A percentile compares a stretch with the other conserved stretches of the same genome.
Conservation (phyloP, 495 filamentous ascomycete species). For the Aspergillus coremiiformis region DNA sequence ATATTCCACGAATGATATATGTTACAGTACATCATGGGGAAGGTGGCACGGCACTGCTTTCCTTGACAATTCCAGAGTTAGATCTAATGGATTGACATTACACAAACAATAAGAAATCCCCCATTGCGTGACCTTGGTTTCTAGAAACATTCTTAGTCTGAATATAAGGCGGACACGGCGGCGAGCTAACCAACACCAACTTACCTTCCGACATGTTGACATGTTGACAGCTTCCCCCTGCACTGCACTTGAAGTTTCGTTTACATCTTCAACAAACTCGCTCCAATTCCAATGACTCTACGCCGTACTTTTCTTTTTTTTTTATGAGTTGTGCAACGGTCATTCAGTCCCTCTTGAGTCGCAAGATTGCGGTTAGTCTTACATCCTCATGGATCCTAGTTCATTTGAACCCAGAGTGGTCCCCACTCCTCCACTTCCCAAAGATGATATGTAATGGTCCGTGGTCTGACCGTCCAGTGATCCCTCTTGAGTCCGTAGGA, state of each 20-base stretch:
- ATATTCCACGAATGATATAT: not conserved
- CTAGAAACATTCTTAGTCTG: not conserved
- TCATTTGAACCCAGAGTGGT: slow-evolving; percentile 1
- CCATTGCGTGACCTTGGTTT: not conserved
- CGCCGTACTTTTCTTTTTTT: too few relatives aligned
- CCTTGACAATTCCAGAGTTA: not conserved
- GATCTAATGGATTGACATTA: not conserved
- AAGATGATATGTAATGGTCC: slow-evolving; percentile 7
- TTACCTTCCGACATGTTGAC: too few relatives aligned
- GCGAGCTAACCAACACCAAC: not conserved
- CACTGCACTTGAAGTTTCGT: not conserved
- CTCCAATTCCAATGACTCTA: not conserved
- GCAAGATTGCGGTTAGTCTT: not conserved
- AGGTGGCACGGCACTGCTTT: not conserved
- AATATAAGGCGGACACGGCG: not conserved
- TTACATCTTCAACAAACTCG: not conserved
- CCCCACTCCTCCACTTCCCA: slow-evolving; percentile 17
- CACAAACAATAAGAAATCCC: not conserved
- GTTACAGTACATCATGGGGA: not conserved
- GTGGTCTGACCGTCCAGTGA: slow-evolving; percentile 9
- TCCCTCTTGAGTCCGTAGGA: not conserved
- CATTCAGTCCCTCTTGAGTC: slow-evolving; percentile 5
- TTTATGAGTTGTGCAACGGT: not conserved
- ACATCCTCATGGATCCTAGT: not conserved
- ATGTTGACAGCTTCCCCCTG: not conserved